A percentile compares a stretch with the other conserved stretches of the same genome.
Conservation (phyloP, 345 rosid species). For the Melaleuca alternifolia region DNA sequence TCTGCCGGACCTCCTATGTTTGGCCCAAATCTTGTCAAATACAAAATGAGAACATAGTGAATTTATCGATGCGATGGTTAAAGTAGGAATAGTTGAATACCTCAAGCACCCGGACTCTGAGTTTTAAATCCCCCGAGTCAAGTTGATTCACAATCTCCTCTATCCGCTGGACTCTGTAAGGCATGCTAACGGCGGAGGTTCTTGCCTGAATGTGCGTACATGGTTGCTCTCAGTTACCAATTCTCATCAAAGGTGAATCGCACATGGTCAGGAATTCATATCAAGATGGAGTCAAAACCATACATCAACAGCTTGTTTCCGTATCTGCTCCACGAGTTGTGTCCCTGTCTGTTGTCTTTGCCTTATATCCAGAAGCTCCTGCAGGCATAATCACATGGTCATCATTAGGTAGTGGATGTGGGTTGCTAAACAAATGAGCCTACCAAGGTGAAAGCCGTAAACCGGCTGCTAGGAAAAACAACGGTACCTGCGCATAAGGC, state of each 20-base stretch:
- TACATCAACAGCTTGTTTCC: constrained; percentile 93
- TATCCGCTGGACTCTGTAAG: constrained; percentile 65
- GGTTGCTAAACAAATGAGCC: not conserved
- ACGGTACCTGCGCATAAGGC: constrained; percentile 80
- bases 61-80: not conserved
- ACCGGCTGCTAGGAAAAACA: not conserved
- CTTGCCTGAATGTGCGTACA: constrained; percentile 49
- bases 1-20: not conserved
- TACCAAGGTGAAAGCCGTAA: not conserved
- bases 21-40: not conserved
- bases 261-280: not conserved
- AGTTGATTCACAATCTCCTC: constrained; percentile 87
- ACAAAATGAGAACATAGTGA: not conserved
- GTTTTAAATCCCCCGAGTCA: constrained; percentile 85
- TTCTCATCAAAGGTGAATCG: not conserved
- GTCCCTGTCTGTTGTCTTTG: constrained; percentile 40
- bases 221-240: constrained; percentile 1
- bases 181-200: constrained; percentile 75
- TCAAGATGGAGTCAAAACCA: not conserved
- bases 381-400: not conserved
- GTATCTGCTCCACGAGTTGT: constrained; percentile 59
- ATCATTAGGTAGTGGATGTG: not conserved
- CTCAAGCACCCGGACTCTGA: constrained; percentile 93
- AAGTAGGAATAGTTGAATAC: constrained; percentile 14
- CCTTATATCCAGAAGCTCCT: constrained; percentile 84